Evolutionary conservation across 768 basidiomycete species (phyloP).

Genomic region (Bullera alba): DNA sequence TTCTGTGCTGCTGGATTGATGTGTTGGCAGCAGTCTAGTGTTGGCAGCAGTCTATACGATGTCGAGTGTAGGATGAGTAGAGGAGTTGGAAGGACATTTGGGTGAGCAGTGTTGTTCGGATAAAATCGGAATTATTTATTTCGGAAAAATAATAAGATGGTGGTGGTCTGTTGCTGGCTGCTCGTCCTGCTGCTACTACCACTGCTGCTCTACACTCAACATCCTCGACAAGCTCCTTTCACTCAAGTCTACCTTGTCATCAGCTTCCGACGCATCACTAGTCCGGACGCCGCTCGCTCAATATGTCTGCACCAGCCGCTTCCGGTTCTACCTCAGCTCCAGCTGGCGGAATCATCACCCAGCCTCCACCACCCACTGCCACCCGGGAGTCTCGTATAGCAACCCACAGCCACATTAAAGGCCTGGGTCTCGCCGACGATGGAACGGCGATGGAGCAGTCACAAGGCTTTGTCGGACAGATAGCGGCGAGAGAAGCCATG

Average conservation of each 20-base stretch:
- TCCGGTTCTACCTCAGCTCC: too few relatives aligned
- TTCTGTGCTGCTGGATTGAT: too few relatives aligned
- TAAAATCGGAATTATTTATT: slow-evolving; percentile 8
- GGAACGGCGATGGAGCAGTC: slow-evolving; percentile 65
- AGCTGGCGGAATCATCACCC: slow-evolving; percentile 37
- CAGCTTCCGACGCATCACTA: too few relatives aligned
- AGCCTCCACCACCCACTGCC: slow-evolving; percentile 37
- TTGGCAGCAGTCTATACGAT: not conserved
- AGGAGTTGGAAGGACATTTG: not conserved
- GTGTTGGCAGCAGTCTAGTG: too few relatives aligned
- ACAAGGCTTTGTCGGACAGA: slow-evolving; percentile 87
- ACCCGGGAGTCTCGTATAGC: slow-evolving; percentile 41
- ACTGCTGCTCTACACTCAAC: too few relatives aligned
- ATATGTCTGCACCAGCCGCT: not conserved
- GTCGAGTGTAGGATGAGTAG: not conserved
- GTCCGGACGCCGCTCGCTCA: not conserved
- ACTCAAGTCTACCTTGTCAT: too few relatives aligned
- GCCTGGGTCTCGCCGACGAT: slow-evolving; percentile 78
- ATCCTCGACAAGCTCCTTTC: too few relatives aligned
- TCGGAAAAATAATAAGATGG: slow-evolving; percentile 7
- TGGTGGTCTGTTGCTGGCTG: too few relatives aligned
- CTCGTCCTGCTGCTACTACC: too few relatives aligned
- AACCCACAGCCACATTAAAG: slow-evolving; percentile 92
- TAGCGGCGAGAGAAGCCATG: slow-evolving; percentile 66
- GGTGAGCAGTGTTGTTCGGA: too few relatives aligned